These are phyloP conservation scores for Berkeleyomyces basicola DNA, from an alignment of 2,329 filamentous ascomycete genomes.

Conservation along the genomic window DNA sequence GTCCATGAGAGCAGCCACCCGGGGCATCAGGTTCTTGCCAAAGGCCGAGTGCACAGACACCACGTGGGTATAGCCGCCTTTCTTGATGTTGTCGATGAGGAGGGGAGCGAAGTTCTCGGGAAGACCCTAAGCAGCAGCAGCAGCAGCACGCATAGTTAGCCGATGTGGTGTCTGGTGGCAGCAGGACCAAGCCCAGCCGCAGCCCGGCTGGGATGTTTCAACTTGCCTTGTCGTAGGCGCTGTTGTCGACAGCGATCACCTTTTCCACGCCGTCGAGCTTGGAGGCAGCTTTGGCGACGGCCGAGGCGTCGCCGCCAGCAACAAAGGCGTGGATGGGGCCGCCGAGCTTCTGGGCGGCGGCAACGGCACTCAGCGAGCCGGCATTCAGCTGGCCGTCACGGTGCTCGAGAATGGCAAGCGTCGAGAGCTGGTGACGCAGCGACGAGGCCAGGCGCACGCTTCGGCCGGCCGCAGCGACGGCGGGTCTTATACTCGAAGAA, in stretches of 20 bases:
- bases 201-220: background rate
- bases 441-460: slow-evolving; percentile 6
- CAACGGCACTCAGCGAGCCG: slow-evolving; percentile 69
- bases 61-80: slow-evolving; percentile 83
- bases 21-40: slow-evolving; percentile 85
- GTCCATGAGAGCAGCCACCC: slow-evolving; percentile 81
- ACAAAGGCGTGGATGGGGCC: slow-evolving; percentile 75
- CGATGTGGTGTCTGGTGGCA: background rate
- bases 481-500: slow-evolving; percentile 10
- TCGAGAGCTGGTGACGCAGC: slow-evolving; percentile 41
- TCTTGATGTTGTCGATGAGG: slow-evolving; percentile 91
- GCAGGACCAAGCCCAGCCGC: too few species aligned
- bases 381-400: slow-evolving; percentile 71
- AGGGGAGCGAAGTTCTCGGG: slow-evolving; percentile 91
- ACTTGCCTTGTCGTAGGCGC: slow-evolving; percentile 73
- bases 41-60: slow-evolving; percentile 86
- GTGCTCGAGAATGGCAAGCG: slow-evolving; percentile 84
- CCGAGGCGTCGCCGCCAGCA: slow-evolving; percentile 62
- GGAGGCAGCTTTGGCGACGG: slow-evolving; percentile 64
- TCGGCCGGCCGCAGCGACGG: slow-evolving; percentile 3
- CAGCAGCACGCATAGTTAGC: background rate
- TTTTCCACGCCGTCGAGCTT: slow-evolving; percentile 87
- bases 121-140: slow-evolving; percentile 43
- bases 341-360: slow-evolving; percentile 73
- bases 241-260: slow-evolving; percentile 75